Evolutionary conservation across 495 filamentous ascomycete genomes (phyloP), one percentile per base, ranked within the genome.

Genomic region (Lophiotrema nucula): DNA sequence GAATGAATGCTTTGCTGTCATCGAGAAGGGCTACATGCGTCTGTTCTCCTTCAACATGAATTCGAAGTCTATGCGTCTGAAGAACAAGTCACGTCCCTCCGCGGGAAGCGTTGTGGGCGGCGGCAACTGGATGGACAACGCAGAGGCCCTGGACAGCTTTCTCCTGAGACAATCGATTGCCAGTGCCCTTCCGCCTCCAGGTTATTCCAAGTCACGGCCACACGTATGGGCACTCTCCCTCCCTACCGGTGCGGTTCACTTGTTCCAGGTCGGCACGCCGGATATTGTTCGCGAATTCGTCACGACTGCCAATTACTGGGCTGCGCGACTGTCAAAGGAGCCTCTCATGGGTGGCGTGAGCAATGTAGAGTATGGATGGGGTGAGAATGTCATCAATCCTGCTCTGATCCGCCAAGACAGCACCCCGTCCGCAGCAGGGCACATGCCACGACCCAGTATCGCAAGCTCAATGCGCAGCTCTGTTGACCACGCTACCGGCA

Each of bases 281-380:
- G 95, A 97, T 67, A 97, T 99, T 64, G 87, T 92, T 42, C 85
- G 85, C 47, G 93, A 99, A 65, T 99, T 96, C 57, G 90, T 97
- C 47, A 84, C 83, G 28, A 95, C 89, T 0, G 92, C 90, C 63
- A 99, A 99, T 73, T 99, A 99, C 74, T 99, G 93, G 93, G 89
- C 89, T 65, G 91, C 93, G 1, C 81, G 93, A 39, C 77, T 97
- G 8, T 95, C 89, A 66, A 97, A 96, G 58, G 88, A 96, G 59
- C 93, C 93, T 11, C 76, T 97, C 3, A 81, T 91, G 8, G 93
- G 92, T 23, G 92, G 90, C 58, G 86, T 97, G 66, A 95, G 89
- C 74, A 99, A 97, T 66, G 86, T 97, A 47, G 95, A 99, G 70
- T 97, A 97, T 69, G 93, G 93, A 53, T 97, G 95, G 93, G 87